phyloP scores from a whole-genome alignment of 228 moss, liverwort and hornwort species.

The Sphagnum magellanicum region DNA sequence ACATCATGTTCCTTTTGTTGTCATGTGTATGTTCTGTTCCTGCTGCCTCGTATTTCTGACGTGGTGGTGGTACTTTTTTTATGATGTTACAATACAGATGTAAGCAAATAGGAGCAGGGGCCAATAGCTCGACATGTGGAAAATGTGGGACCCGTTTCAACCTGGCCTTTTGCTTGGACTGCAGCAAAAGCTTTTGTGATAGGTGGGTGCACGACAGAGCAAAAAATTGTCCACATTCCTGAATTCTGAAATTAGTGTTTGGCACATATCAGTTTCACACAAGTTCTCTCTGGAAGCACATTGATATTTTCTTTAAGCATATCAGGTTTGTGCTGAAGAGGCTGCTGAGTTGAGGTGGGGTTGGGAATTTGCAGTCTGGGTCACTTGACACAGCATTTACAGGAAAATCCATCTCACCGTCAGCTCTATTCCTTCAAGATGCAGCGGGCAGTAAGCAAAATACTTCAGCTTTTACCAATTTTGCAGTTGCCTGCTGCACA shows the following conservation, averaged over 20 bases:
- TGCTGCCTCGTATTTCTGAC: no score
- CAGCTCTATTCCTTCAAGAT: constrained; percentile 68
- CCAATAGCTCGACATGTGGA: constrained; percentile 29
- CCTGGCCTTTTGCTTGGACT: constrained; percentile 55
- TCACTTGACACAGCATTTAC: constrained; percentile 49
- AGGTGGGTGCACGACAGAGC: constrained; percentile 18
- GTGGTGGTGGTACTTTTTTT: no score
- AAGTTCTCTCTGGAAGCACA: not conserved
- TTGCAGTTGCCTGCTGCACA: no score
- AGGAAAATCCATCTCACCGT: constrained; percentile 54
- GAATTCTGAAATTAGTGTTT: no score
- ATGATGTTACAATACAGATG: constrained; percentile 24
- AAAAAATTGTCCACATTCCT: not conserved
- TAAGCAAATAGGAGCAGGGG: constrained; percentile 33
- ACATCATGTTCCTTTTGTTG: no score
- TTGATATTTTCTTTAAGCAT: not conserved
- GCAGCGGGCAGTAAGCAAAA: constrained; percentile 38
- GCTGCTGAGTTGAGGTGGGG: not conserved
- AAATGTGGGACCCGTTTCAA: constrained; percentile 47
- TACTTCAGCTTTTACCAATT: no score
- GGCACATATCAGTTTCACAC: not conserved
- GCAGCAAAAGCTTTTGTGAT: constrained; percentile 58
- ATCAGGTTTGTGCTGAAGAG: not conserved
- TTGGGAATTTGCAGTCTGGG: constrained; percentile 35
- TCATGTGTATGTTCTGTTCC: no score